Evolutionary conservation across 768 basidiomycete genomes (phyloP).

Genomic region (Panellus pusillus): DNA sequence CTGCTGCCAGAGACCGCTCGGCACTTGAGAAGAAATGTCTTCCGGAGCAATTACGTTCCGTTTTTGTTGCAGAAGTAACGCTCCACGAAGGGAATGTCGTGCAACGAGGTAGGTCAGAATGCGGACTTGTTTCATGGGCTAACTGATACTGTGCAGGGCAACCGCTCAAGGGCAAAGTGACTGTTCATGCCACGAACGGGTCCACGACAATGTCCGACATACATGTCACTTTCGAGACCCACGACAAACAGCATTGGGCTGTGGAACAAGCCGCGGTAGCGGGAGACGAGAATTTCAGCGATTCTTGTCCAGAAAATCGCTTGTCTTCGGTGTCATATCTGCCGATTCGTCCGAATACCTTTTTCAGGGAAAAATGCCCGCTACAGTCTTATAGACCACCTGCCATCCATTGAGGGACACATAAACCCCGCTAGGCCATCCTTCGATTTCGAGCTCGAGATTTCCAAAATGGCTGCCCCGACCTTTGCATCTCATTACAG

Average conservation of each 20-base stretch:
- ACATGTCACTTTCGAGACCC: neutral
- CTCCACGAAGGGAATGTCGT: conserved; percentile 4
- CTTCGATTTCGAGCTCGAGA: conserved; percentile 3
- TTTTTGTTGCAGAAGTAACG: conserved; percentile 7
- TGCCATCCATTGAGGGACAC: neutral
- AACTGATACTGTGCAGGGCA: neutral
- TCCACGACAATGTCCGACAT: conserved; percentile 6
- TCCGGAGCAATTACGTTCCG: conserved; percentile 3
- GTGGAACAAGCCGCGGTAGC: neutral
- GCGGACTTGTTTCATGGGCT: too few relatives aligned
- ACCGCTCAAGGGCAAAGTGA: conserved; percentile 5
- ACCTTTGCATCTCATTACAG: conserved; percentile 10
- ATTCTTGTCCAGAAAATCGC: too few relatives aligned
- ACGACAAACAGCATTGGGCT: conserved; percentile 1
- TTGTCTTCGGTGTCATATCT: neutral
- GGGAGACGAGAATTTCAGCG: neutral
- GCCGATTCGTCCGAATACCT: neutral
- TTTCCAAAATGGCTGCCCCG: neutral
- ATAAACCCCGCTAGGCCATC: neutral
- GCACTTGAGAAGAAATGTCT: conserved; percentile 2
- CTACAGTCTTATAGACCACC: neutral
- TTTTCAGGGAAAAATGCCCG: neutral
- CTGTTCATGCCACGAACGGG: neutral
- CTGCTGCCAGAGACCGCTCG: neutral
- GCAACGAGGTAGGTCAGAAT: neutral